Conservation (phyloP, 1,284 basidiomycete genomes). For the Heliocybe sulcata region DNA sequence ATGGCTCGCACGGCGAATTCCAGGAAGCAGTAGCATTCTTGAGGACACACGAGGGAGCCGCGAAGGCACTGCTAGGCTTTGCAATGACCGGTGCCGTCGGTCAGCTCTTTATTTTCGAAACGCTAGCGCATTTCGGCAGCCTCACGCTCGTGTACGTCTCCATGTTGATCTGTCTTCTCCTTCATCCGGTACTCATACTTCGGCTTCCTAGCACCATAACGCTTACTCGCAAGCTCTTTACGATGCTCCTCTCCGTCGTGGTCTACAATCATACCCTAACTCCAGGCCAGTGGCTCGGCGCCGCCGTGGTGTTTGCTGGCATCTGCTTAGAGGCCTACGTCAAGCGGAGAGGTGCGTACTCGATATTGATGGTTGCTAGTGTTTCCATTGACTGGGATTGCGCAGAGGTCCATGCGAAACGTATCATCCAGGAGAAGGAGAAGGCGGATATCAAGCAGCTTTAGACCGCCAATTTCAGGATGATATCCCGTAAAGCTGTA, state of each 20-base stretch:
- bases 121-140: conserved; percentile 92
- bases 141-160: conserved; percentile 81
- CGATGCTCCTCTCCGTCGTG: conserved; percentile 93
- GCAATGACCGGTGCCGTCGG: conserved; percentile 89
- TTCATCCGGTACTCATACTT: conserved; percentile 4
- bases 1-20: conserved; percentile 59
- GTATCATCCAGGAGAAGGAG: conserved; percentile 73
- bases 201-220: conserved; percentile 69
- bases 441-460: conserved; percentile 74
- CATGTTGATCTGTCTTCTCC: not conserved
- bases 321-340: conserved; percentile 91
- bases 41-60: conserved; percentile 69
- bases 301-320: conserved; percentile 86
- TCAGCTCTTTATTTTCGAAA: conserved; percentile 98
- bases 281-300: conserved; percentile 82
- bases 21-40: conserved; percentile 72
- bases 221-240: conserved; percentile 96
- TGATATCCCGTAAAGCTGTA: no score
- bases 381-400: not conserved
- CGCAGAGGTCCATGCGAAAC: conserved; percentile 71
- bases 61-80: conserved; percentile 78
- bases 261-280: conserved; percentile 89
- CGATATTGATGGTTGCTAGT: not conserved
- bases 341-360: conserved; percentile 66
- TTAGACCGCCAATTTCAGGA: no score